Evolutionary conservation across 176 grass and related monocot species (phyloP).

Genomic region (Paspalum vaginatum): DNA sequence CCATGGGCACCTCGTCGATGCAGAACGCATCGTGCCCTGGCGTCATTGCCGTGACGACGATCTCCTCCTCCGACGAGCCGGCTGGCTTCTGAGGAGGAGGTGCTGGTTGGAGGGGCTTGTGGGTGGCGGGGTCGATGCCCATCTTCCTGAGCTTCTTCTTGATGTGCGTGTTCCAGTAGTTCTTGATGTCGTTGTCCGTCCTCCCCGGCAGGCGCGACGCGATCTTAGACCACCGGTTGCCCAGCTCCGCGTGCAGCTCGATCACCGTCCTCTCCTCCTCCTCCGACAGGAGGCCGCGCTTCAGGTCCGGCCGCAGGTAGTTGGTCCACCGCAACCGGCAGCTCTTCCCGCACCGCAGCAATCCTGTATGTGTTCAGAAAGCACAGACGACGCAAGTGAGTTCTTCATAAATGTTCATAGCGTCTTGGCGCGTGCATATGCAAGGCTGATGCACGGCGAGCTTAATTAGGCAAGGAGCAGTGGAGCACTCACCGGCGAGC

Average conservation of each 20-base stretch:
- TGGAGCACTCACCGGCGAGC: slow-evolving; percentile 80
- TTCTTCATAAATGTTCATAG: too few species aligned
- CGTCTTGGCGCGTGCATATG: neutral
- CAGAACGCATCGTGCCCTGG: slow-evolving; percentile 42
- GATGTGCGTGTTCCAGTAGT: slow-evolving; percentile 93
- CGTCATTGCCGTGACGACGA: too few species aligned
- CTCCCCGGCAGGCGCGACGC: slow-evolving; percentile 75
- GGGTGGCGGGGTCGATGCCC: slow-evolving; percentile 75
- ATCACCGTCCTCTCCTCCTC: slow-evolving; percentile 78
- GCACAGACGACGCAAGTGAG: too few species aligned
- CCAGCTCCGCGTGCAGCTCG: slow-evolving; percentile 82
- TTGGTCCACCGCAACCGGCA: slow-evolving; percentile 91
- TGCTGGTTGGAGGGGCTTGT: slow-evolving; percentile 52
- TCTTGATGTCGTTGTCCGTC: slow-evolving; percentile 97
- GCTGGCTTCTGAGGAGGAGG: too few species aligned
- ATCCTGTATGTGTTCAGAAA: slow-evolving; percentile 39
- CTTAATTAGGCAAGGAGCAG: too few species aligned
- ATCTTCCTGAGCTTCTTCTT: slow-evolving; percentile 95
- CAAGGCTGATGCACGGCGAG: too few species aligned
- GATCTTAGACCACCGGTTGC: slow-evolving; percentile 97
- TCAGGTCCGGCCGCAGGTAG: slow-evolving; percentile 86
- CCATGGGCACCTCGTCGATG: slow-evolving; percentile 62
- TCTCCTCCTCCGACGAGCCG: slow-evolving; percentile 26
- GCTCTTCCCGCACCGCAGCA: slow-evolving; percentile 91
- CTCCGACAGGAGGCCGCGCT: slow-evolving; percentile 68